Evolutionary conservation across 1,139 yeast species (phyloP), one percentile per base, ranked within the genome.

Genomic region (Hansenula lynferdii): DNA sequence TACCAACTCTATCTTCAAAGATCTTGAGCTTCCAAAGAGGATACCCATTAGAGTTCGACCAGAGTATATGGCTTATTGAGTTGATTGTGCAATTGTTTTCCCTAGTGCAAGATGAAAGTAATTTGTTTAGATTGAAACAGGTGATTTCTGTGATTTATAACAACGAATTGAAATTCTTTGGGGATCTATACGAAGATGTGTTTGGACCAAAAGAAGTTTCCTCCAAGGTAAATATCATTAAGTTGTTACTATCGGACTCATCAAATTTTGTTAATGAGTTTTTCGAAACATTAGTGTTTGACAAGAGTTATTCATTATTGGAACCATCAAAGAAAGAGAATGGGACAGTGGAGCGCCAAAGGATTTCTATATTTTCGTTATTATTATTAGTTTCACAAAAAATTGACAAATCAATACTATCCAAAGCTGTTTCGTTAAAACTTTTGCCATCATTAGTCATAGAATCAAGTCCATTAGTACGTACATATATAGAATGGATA

Each of bases 401-500:
- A 6, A 27, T 54, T 7, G 41, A 48, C 1, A 23, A 41, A 8
- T 41, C 38, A 0, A 36, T 37, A 2, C 37, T 67, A n/a, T 39
- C 53, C 2, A 12, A 44, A 0, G 45, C 50, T 21, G 50, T 65
- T 4, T 35, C 52, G 1, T 39, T 44, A 0, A 35, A 43, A 2
- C 44, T 72, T 11, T 38, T 65, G 6, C 58, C 62, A 0, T 58
- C 66, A 16, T 44, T 79, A 5, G 62, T 62, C 28, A 57, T 53
- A 3, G 96, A 87, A 45, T 77, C 87, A 11, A 83, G 94, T 46
- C 96, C 96, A 1, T 64, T 81, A 42, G 85, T 77, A 2, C 73
- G 96, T 42, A 63, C 75, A 4, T 85, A 82, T 51, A 61, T 84
- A 39, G 97, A 89, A 53, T 89, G 97, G 97, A 65, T 81, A 6